Percentiles rank a stretch among this genome's conserved stretches.
Conservation (phyloP, 139 green algal genomes). For the Nannochloris sp. region DNA sequence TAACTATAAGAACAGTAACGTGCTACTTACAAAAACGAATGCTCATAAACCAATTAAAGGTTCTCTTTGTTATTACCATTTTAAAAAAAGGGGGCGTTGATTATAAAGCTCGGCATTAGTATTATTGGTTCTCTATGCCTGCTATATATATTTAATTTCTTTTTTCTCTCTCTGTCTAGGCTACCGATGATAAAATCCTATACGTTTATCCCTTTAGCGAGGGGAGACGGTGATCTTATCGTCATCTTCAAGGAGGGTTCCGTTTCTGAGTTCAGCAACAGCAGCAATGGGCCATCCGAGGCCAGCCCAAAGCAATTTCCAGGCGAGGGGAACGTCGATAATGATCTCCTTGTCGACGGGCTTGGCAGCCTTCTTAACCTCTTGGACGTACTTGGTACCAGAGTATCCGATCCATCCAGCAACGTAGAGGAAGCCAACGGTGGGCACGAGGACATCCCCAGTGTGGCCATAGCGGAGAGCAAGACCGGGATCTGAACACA, state of each 20-base stretch:
- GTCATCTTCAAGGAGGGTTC: constrained; percentile 70
- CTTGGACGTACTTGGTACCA: constrained; percentile 84
- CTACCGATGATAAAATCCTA: too few species aligned
- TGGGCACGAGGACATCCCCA: constrained; percentile 91
- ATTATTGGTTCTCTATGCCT: too few species aligned
- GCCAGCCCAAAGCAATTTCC: constrained; percentile 52
- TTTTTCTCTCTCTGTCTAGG: too few species aligned
- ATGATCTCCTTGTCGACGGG: constrained; percentile 96
- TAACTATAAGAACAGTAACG: too few species aligned
- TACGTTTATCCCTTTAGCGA: constrained; percentile 59
- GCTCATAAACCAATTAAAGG: too few species aligned
- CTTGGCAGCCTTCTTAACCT: constrained; percentile 52
- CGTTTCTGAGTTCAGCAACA: constrained; percentile 63
- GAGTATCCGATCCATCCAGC: constrained; percentile 95
- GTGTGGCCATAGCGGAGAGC: constrained; percentile 86
- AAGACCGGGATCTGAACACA: constrained; percentile 94
- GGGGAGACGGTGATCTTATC: constrained; percentile 92
- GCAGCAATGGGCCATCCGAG: constrained; percentile 72
- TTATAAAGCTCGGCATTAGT: too few species aligned
- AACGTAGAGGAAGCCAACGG: constrained; percentile 96
- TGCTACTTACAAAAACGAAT: too few species aligned
- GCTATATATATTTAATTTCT: too few species aligned
- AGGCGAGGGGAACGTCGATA: constrained; percentile 89
- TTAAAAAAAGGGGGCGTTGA: too few species aligned
- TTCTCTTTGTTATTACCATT: too few species aligned